Conservation (phyloP, 129 eudicot genomes). For the Helichrysum umbraculigerum region DNA sequence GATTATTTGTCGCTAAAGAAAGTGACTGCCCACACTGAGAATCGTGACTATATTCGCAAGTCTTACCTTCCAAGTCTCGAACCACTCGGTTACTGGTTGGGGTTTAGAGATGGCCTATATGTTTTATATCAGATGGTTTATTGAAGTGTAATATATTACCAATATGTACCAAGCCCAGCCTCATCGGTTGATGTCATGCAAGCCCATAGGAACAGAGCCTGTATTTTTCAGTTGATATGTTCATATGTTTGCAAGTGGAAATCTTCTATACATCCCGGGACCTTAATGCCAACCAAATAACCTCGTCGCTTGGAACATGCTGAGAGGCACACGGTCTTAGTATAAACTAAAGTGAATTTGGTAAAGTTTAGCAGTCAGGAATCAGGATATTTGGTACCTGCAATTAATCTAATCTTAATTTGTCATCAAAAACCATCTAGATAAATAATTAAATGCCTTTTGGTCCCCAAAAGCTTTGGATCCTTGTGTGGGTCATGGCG, state of each 20-base stretch:
- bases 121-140: no score
- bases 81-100: no score
- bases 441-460: neutral
- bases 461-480: slow-evolving; percentile 21
- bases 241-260: neutral
- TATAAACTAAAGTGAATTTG: neutral
- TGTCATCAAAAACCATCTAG: slow-evolving; percentile 13
- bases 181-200: neutral
- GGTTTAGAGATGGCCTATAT: neutral
- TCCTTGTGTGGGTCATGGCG: slow-evolving; percentile 23
- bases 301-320: neutral
- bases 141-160: neutral
- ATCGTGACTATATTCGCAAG: no score
- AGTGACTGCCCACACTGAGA: no score
- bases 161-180: neutral
- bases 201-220: neutral
- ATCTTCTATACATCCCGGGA: no score
- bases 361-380: neutral
- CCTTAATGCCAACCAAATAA: no score
- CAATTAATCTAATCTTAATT: neutral
- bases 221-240: neutral
- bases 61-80: no score
- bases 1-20: no score
- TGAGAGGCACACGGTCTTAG: neutral
- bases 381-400: neutral